Conservation (phyloP, 1,284 basidiomycete genomes). For the Malassezia obtusa region DNA sequence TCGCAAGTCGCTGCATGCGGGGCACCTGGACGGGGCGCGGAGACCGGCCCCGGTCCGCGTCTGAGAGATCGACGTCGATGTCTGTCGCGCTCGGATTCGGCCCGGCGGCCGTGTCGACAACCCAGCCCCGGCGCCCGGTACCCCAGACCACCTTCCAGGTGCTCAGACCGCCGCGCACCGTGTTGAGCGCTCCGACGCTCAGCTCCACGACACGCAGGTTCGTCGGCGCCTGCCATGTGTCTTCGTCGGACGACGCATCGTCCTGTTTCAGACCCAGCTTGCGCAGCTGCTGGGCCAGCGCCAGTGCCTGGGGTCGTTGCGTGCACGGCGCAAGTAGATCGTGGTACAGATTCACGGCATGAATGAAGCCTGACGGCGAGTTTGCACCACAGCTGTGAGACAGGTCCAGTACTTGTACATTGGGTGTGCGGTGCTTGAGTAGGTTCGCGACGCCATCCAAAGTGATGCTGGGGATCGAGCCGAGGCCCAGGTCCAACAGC, state of each 20-base stretch:
- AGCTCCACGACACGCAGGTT: constrained; percentile 80
- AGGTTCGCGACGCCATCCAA: constrained; percentile 64
- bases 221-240: constrained; percentile 51
- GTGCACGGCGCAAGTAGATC: constrained; percentile 51
- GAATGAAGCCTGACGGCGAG: constrained; percentile 50
- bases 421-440: constrained; percentile 60
- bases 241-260: constrained; percentile 31
- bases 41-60: not conserved
- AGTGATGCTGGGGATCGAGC: constrained; percentile 66
- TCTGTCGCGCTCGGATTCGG: constrained; percentile 55
- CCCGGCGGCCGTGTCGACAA: constrained; percentile 74
- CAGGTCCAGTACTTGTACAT: constrained; percentile 77
- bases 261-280: constrained; percentile 40
- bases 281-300: constrained; percentile 35
- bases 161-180: constrained; percentile 64
- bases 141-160: constrained; percentile 78
- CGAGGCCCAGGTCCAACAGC: constrained; percentile 60
- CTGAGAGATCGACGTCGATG: not conserved
- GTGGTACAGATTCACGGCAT: constrained; percentile 54
- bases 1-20: not conserved
- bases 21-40: not conserved
- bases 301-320: constrained; percentile 30
- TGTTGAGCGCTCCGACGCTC: constrained; percentile 62
- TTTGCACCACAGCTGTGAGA: constrained; percentile 55
- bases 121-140: constrained; percentile 90